Percentiles rank a stretch among this genome's conserved stretches.
Conservation (phyloP, 1,284 basidiomycete species). For the Phaffia rhodozyma region DNA sequence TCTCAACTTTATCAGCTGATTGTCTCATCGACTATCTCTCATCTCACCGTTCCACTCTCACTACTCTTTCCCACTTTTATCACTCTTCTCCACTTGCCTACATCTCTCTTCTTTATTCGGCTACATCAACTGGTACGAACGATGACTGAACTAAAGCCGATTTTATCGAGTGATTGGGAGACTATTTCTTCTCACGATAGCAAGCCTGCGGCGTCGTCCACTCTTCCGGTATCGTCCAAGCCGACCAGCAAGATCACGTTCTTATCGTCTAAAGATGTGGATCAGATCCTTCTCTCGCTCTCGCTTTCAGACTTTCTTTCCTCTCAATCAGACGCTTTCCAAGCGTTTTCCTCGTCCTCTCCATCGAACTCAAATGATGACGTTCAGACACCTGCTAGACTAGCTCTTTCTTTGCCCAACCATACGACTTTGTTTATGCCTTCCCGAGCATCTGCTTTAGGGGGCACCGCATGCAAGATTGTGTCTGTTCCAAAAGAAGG, state of each 20-base stretch:
- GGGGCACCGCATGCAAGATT: conserved; percentile 52
- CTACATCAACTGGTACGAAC: too few species aligned
- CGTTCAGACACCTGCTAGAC: neutral
- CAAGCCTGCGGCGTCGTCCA: too few species aligned
- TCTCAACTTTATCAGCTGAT: too few species aligned
- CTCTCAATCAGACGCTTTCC: conserved; percentile 31
- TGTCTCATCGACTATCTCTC: too few species aligned
- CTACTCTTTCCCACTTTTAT: too few species aligned
- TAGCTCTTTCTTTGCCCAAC: conserved; percentile 5
- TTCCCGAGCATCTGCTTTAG: conserved; percentile 29
- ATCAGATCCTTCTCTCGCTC: conserved; percentile 26
- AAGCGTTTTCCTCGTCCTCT: conserved; percentile 24
- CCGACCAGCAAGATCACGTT: conserved; percentile 22
- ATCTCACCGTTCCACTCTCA: too few species aligned
- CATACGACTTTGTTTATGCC: conserved; percentile 36
- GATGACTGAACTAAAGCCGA: too few species aligned
- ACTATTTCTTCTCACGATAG: too few species aligned
- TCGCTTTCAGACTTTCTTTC: conserved; percentile 25
- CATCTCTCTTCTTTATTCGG: too few species aligned
- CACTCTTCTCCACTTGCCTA: too few species aligned
- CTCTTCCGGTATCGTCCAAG: neutral
- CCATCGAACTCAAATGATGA: neutral
- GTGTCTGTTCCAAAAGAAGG: conserved; percentile 49
- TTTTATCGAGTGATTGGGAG: too few species aligned
- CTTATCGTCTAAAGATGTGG: conserved; percentile 29